phyloP scores from a whole-genome alignment of 495 filamentous ascomycete species.

The Cryomyces minteri region DNA sequence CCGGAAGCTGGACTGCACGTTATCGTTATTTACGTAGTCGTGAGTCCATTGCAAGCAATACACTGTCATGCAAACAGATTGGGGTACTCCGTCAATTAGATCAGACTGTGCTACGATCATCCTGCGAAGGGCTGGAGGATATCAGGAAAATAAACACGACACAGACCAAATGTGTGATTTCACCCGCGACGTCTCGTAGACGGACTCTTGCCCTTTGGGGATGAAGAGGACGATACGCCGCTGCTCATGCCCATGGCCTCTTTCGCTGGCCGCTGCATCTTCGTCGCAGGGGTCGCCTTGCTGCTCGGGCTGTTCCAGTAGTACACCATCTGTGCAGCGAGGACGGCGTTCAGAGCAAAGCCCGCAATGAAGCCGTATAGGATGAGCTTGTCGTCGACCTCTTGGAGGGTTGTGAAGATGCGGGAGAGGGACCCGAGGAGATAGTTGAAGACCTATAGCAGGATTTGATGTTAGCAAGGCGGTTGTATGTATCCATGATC shows the following conservation, averaged over 20 bases:
- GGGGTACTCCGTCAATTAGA: too few species aligned
- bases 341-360: conserved; percentile 67
- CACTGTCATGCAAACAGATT: too few species aligned
- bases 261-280: conserved; percentile 5
- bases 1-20: too few species aligned
- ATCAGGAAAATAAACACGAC: too few species aligned
- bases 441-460: conserved; percentile 82
- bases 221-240: not conserved
- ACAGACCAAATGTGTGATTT: not conserved
- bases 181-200: conserved; percentile 10
- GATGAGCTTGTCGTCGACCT: conserved; percentile 89
- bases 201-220: not conserved
- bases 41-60: too few species aligned
- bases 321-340: conserved; percentile 84
- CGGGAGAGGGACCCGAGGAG: conserved; percentile 76
- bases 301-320: conserved; percentile 75
- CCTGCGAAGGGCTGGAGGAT: too few species aligned
- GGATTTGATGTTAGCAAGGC: conserved; percentile 2
- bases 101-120: too few species aligned
- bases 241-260: conserved; percentile 1
- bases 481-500: not conserved
- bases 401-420: conserved; percentile 92
- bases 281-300: conserved; percentile 18
- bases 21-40: too few species aligned
- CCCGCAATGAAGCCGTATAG: conserved; percentile 84